phyloP scores from a whole-genome alignment of 495 filamentous ascomycete species.

The Hypoxylon cercidicola region DNA sequence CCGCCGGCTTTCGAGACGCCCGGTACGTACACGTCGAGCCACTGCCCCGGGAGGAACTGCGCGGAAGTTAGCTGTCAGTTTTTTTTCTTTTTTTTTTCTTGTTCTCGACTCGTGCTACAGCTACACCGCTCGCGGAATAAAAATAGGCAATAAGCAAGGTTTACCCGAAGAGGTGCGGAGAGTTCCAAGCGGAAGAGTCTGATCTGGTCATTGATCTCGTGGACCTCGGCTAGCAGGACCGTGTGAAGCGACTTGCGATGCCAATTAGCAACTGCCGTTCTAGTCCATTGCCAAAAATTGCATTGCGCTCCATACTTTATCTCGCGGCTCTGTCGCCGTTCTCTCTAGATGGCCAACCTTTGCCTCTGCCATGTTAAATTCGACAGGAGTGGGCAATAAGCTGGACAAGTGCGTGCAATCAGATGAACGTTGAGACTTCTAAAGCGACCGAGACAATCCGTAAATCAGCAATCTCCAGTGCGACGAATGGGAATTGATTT shows the following conservation, averaged over 20 bases:
- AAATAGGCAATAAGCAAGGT: background rate
- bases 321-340: constrained; percentile 77
- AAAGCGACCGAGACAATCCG: background rate
- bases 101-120: background rate
- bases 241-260: constrained; percentile 51
- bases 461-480: background rate
- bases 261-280: constrained; percentile 21
- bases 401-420: background rate
- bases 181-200: constrained; percentile 53
- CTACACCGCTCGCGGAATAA: background rate
- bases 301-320: constrained; percentile 49
- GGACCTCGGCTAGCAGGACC: constrained; percentile 49
- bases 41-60: constrained; percentile 86
- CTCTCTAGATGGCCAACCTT: constrained; percentile 64
- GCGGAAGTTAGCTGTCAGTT: constrained; percentile 27
- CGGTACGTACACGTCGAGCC: constrained; percentile 85
- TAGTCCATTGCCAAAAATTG: background rate
- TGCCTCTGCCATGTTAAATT: constrained; percentile 20
- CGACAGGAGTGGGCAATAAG: background rate
- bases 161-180: constrained; percentile 43
- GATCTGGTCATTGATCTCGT: constrained; percentile 48
- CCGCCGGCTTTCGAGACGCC: constrained; percentile 74
- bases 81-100: background rate
- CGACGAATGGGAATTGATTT: background rate
- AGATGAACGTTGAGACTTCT: background rate